Base-by-base conservation (phyloP, 495 filamentous ascomycete species). In the Bryoglossum gracile region DNA sequence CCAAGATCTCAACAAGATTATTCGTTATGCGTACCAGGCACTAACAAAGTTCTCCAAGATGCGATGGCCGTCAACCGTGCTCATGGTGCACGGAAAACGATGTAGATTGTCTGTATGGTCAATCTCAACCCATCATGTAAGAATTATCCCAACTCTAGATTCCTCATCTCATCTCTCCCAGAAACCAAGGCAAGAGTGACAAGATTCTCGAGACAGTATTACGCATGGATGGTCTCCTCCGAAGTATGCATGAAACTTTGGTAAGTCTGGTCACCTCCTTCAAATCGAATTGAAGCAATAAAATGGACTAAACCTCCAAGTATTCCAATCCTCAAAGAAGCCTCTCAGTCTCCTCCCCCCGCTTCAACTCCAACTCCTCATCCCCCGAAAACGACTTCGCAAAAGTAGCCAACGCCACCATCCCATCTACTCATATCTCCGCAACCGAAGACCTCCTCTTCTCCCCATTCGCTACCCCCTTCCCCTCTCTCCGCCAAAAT, bases 1-100 rank as follows among this genome's bases (percentile, higher is more conserved):
- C n/a, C n/a, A n/a, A n/a, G n/a, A n/a, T n/a, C n/a, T n/a, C n/a
- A n/a, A n/a, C n/a, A n/a, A n/a, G n/a, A n/a, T n/a, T n/a, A n/a
- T n/a, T n/a, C n/a, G n/a, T n/a, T n/a, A n/a, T n/a, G n/a, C n/a
- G n/a, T n/a, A n/a, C n/a, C n/a, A n/a, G 0, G 24, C 42, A 30
- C 11, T 16, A 36, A 2, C 4, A 10, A 14, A 22, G 14, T 10
- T 23, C 10, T 19, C 22, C 34, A 17, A 55, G 63, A 64, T 66
- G 64, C 38, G 61, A 67, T 54, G 64, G 64, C 3, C 57, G 59
- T 21, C 54, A 50, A 5, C 64, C 64, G 24, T 67, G 64, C 35
- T 54, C 50, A 3, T 53, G 51, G 19, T 67, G 64, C 40, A 33
- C 49, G 9, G 45, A 57, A 26, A 50, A 56, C 3, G 58, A 64